Base-by-base conservation (phyloP, 257 asterid species). In the Orobanche coerulescens region DNA sequence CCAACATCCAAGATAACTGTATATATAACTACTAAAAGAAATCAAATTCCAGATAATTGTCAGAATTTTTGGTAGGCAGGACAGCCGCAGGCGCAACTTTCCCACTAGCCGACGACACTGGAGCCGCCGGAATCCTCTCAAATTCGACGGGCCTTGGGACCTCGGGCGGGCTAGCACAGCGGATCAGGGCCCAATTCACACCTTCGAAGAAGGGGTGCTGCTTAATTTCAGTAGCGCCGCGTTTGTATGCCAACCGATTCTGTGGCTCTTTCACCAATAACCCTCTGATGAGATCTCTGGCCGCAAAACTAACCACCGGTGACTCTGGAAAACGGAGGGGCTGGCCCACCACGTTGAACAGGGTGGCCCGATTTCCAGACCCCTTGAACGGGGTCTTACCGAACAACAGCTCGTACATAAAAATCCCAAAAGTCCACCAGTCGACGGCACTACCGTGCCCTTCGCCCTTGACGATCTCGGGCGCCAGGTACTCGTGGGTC, bases 401-500 rank as follows among this genome's bases (percentile, higher is more conserved):
- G 0, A 84, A 84, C 80, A 84, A 39, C 6, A 84, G 28, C 72
- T 84, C 92, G 23, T 81, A 84, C 22, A 81, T 55, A 46, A 84
- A 84, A 43, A 84, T 84, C 62, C 92, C 88, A 1, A 72, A 75
- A 7, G 92, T 84, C 92, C 92, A 84, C 92, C 92, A 84, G 67
- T 84, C 92, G 39, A 84, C 92, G 0, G 92, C 92, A 44, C 92
- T 84, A 30, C 92, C 92, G 18, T 84, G 92, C 61, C 92, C 92
- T 54, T 83, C 89, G 2, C 89, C 89, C 46, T 82, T 82, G 53
- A 82, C 71, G 65, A 82, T 82, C 53, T 82, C 90, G 1, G 89
- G 89, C 0, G 89, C 89, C 16, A 82, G 52, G 76, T 83, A 83
- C 75, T 83, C 90, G 40, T 83, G 91, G 66, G 91, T 81, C 46